A percentile compares a stretch with the other conserved stretches of the same genome.
Conservation (phyloP, 352 stramenopile species). For the Globisporangium solare region DNA sequence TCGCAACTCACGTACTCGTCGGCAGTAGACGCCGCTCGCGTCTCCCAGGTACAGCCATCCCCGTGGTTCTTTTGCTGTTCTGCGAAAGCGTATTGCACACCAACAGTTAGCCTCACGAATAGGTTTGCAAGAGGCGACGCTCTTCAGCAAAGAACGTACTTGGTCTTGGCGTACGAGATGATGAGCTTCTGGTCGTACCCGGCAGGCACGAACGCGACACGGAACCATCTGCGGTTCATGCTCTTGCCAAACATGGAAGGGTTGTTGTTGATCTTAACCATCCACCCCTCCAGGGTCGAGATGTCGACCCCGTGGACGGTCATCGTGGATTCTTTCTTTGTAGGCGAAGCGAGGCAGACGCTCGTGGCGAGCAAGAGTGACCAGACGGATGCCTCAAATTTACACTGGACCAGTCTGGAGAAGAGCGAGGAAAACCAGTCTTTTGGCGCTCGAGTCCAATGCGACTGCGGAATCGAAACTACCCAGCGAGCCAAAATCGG, state of each 20-base stretch:
- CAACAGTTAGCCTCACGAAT: neutral
- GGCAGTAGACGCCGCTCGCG: conserved; percentile 65
- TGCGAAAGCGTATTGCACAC: conserved; percentile 13
- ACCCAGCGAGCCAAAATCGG: too few relatives aligned
- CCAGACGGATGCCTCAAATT: too few relatives aligned
- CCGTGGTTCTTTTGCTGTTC: conserved; percentile 65
- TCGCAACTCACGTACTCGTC: conserved; percentile 29
- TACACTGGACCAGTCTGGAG: too few relatives aligned
- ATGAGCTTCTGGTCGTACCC: conserved; percentile 56
- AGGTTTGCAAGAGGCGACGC: neutral
- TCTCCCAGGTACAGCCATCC: conserved; percentile 82
- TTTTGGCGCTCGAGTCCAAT: too few relatives aligned
- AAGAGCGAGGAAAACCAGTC: neutral
- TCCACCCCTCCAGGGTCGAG: conserved; percentile 78
- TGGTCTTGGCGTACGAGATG: conserved; percentile 78
- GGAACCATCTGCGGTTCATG: conserved; percentile 75
- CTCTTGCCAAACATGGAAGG: conserved; percentile 75
- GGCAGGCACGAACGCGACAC: conserved; percentile 48
- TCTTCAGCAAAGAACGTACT: conserved; percentile 31
- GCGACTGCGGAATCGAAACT: too few relatives aligned
- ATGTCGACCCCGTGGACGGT: conserved; percentile 79
- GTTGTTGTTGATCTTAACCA: conserved; percentile 87
- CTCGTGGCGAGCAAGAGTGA: neutral
- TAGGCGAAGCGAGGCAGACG: too few relatives aligned
- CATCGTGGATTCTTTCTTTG: conserved; percentile 5